These are phyloP conservation scores for Pyrenochaeta sp. DNA, from an alignment of 2,329 filamentous ascomycete genomes.

Conservation along the genomic window DNA sequence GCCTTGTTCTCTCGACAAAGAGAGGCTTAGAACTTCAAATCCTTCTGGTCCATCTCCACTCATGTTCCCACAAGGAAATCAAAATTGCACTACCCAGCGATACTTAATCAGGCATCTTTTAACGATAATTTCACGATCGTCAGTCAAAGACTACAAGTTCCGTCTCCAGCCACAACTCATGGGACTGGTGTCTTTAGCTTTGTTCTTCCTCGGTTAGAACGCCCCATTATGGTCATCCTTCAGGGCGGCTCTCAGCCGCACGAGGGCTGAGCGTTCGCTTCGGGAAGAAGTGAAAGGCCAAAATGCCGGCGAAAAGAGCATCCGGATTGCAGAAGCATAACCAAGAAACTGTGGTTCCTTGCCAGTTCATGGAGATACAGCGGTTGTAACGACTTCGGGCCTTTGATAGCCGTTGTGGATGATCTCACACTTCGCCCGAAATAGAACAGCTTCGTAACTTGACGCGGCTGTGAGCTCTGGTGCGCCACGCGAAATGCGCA, in stretches of 20 bases:
- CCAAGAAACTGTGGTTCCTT: background rate
- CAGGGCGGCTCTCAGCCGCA: conserved; percentile 6
- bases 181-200: background rate
- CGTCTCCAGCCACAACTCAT: background rate
- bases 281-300: background rate
- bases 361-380: background rate
- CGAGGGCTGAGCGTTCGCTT: conserved; percentile 3
- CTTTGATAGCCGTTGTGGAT: conserved; percentile 3
- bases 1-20: background rate
- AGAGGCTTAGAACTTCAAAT: background rate
- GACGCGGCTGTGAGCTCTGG: conserved; percentile 17
- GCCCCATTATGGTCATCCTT: background rate
- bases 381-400: background rate
- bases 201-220: background rate
- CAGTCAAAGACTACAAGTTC: background rate
- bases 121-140: background rate
- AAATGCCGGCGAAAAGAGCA: background rate
- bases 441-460: conserved; percentile 18
- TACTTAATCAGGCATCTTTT: background rate
- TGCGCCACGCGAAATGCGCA: conserved; percentile 13
- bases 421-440: conserved; percentile 4
- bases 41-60: too few relatives aligned
- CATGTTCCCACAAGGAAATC: too few relatives aligned
- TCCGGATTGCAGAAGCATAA: background rate
- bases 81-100: background rate